Conservation (phyloP, 2,329 filamentous ascomycete species). For the Tolypocladium tundrense region DNA sequence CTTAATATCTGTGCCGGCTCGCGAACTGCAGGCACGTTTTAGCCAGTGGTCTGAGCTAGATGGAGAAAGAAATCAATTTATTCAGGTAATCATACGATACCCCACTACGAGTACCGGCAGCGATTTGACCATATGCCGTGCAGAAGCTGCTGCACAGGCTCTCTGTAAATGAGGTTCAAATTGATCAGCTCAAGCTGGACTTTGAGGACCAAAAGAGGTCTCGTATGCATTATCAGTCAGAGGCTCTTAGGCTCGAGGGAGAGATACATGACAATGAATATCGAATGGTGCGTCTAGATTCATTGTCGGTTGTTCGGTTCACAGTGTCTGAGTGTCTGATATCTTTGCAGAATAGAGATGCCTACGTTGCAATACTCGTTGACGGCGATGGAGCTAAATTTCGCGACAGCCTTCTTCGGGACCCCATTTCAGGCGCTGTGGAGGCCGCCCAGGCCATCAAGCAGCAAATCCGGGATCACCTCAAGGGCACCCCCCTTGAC, state of each 20-base stretch:
- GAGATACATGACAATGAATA: background rate
- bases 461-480: background rate
- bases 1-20: background rate
- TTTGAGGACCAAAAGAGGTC: background rate
- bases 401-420: background rate
- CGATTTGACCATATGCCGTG: background rate
- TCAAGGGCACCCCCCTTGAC: background rate
- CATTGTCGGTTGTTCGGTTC: background rate
- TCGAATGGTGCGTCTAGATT: background rate
- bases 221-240: background rate
- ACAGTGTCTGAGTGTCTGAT: background rate
- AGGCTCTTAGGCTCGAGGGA: background rate
- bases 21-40: background rate
- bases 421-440: background rate
- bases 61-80: background rate
- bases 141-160: background rate
- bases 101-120: background rate
- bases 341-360: background rate
- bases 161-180: background rate
- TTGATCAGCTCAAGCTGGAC: background rate
- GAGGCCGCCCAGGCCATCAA: background rate
- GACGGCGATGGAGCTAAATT: background rate
- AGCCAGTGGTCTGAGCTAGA: background rate
- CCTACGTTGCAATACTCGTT: background rate
- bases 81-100: background rate